Percentiles rank a stretch among this genome's conserved stretches.
phyloP scores from a whole-genome alignment of 345 rosid species.

The Dipteronia sinensis region DNA sequence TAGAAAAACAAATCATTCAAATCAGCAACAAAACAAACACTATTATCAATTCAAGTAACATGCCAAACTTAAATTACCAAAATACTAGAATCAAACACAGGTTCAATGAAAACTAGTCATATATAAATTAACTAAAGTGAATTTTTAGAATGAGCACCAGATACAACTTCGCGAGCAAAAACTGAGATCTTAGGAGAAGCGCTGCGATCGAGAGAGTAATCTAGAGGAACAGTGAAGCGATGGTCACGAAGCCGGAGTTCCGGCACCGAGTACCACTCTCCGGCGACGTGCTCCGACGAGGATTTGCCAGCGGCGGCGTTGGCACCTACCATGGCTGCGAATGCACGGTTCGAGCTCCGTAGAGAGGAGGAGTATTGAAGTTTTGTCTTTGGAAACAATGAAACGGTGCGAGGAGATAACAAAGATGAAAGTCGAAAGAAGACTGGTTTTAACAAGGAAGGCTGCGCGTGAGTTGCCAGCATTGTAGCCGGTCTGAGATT shows the following conservation, averaged over 20 bases:
- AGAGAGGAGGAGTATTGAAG: conserved; percentile 15
- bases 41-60: not conserved
- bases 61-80: not conserved
- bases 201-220: conserved; percentile 45
- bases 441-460: conserved; percentile 23
- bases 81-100: conserved; percentile 6
- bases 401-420: conserved; percentile 16
- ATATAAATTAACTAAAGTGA: not conserved
- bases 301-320: conserved; percentile 18
- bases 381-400: conserved; percentile 10
- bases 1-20: not conserved
- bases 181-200: conserved; percentile 58
- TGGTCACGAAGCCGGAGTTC: conserved; percentile 88
- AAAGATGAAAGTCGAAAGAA: conserved; percentile 9
- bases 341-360: conserved; percentile 19
- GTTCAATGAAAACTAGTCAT: not conserved
- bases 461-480: conserved; percentile 35
- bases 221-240: conserved; percentile 75
- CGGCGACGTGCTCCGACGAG: conserved; percentile 50
- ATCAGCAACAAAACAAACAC: not conserved
- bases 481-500: conserved; percentile 21
- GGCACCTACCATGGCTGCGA: conserved; percentile 43
- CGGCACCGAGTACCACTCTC: conserved; percentile 74
- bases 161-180: conserved; percentile 84
- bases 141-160: conserved; percentile 44